Percentiles rank a stretch among this genome's conserved stretches.
Evolutionary conservation across 2,329 filamentous ascomycete genomes (phyloP).

Genomic region (Aspergillus fumigatiaffinis): DNA sequence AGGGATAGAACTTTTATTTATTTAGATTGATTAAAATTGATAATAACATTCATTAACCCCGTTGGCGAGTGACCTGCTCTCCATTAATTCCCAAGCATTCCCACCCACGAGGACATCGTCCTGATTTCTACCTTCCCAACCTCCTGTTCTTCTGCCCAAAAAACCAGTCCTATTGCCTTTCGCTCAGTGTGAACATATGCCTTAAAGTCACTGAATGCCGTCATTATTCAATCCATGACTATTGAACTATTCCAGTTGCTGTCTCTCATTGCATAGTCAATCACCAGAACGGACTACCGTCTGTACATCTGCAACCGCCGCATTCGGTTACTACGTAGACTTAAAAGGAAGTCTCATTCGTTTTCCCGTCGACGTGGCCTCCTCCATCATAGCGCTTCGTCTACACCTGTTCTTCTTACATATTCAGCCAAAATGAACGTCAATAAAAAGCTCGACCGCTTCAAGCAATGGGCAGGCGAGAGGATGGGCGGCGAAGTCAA

Average conservation of each 20-base stretch:
- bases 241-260: background rate
- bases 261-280: background rate
- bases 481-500: slow-evolving; percentile 91
- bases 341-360: background rate
- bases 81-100: slow-evolving; percentile 9
- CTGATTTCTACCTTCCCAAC: slow-evolving; percentile 4
- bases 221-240: background rate
- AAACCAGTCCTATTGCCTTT: background rate
- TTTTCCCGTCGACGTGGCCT: slow-evolving; percentile 4
- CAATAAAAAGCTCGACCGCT: slow-evolving; percentile 87
- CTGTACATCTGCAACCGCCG: background rate
- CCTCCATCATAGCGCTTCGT: background rate
- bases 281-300: background rate
- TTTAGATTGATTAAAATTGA: background rate
- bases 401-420: background rate
- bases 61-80: background rate
- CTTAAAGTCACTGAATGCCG: background rate
- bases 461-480: slow-evolving; percentile 97
- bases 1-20: background rate
- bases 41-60: background rate
- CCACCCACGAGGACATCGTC: background rate
- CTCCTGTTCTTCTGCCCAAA: background rate
- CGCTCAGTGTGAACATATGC: background rate
- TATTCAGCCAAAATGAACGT: slow-evolving; percentile 51
- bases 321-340: background rate